phyloP scores from a whole-genome alignment of 352 stramenopile species.

The Phytophthora fragariae region DNA sequence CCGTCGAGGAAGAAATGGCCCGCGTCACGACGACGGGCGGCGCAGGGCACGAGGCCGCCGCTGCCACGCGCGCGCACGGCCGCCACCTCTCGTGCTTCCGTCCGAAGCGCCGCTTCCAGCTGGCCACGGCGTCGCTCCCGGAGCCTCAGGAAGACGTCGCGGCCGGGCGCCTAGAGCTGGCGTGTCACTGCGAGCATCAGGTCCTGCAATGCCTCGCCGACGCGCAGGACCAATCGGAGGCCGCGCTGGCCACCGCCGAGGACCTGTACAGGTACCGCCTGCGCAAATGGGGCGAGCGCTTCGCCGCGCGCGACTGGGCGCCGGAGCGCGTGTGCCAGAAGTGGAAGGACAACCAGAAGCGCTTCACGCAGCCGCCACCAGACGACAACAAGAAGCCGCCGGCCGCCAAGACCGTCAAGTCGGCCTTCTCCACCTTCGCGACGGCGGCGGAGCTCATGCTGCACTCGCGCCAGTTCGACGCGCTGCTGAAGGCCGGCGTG shows the following conservation, averaged over 20 bases:
- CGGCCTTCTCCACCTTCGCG: constrained; percentile 57
- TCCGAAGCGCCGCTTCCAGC: constrained; percentile 59
- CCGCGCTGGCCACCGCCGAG: constrained; percentile 33
- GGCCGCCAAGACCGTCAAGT: constrained; percentile 47
- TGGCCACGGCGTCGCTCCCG: constrained; percentile 9
- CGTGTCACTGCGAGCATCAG: constrained; percentile 56
- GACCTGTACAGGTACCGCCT: constrained; percentile 41
- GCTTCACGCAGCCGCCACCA: constrained; percentile 41
- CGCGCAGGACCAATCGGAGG: constrained; percentile 14
- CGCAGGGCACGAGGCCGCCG: too few species aligned
- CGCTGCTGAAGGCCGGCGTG: constrained; percentile 67
- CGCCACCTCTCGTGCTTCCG: constrained; percentile 71
- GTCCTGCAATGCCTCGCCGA: constrained; percentile 52
- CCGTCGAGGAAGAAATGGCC: background rate
- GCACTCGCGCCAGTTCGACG: constrained; percentile 71
- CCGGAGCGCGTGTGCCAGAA: constrained; percentile 68
- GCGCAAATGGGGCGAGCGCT: constrained; percentile 69
- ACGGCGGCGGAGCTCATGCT: constrained; percentile 60
- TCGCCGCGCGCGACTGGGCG: constrained; percentile 61
- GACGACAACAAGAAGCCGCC: constrained; percentile 29
- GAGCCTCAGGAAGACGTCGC: background rate
- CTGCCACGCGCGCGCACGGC: constrained; percentile 39
- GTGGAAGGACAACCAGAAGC: constrained; percentile 76
- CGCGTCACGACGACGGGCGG: background rate
- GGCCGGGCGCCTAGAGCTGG: constrained; percentile 27